These are phyloP conservation scores for Pseudogymnoascus pannorum DNA, from an alignment of 2,329 filamentous ascomycete genomes.

Conservation along the genomic window DNA sequence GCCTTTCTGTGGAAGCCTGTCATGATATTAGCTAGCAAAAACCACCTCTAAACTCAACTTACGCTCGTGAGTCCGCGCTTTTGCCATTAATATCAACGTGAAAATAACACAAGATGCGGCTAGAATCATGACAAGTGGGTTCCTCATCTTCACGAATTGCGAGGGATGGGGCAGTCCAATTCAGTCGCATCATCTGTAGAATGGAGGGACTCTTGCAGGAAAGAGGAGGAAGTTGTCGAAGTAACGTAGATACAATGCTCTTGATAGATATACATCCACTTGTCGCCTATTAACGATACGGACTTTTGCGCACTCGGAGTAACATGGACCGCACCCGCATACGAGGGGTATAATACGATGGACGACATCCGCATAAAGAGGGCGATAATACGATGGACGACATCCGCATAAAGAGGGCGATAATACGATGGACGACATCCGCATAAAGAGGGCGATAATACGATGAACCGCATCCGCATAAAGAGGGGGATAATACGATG, in stretches of 20 bases:
- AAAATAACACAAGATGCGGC: constrained; percentile 11
- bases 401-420: neutral
- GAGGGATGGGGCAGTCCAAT: constrained; percentile 6
- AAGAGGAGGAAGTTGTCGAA: neutral
- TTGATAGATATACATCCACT: neutral
- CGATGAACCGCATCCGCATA: no score
- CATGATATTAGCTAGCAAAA: constrained; percentile 5
- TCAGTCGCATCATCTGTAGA: constrained; percentile 11
- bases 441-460: no score
- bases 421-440: no score
- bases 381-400: neutral
- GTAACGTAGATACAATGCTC: neutral
- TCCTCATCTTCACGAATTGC: constrained; percentile 12
- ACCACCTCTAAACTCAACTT: neutral
- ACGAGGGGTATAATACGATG: neutral
- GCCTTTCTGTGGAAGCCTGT: neutral
- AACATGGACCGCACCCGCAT: neutral
- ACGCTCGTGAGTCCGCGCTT: constrained; percentile 5
- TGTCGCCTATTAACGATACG: neutral
- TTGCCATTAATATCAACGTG: constrained; percentile 10
- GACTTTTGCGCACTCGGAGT: neutral
- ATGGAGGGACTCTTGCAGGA: neutral
- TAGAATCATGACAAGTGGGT: constrained; percentile 10
- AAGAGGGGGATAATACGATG: no score
- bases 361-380: neutral